phyloP scores from a whole-genome alignment of 1,284 basidiomycete genomes.

The Moesziomyces sp. region DNA sequence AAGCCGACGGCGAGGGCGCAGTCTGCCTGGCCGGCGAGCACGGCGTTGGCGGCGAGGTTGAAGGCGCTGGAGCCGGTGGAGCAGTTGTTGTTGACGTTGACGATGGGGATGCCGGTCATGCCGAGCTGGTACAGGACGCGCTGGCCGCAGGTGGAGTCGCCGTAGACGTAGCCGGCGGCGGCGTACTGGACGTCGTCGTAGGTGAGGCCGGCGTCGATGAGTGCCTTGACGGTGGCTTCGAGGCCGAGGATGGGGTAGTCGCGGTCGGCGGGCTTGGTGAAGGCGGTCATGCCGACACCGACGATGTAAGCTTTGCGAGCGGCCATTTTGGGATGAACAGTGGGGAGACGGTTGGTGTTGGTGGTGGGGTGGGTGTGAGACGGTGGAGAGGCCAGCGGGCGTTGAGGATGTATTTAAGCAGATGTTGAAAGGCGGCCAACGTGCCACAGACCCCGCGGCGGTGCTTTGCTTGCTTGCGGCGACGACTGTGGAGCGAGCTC shows the following conservation, averaged over 20 bases:
- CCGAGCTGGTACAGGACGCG: conserved; percentile 86
- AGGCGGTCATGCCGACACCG: conserved; percentile 82
- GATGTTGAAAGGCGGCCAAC: not conserved
- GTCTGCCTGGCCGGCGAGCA: conserved; percentile 77
- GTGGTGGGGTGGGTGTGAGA: not conserved
- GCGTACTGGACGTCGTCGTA: conserved; percentile 82
- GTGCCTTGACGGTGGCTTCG: conserved; percentile 84
- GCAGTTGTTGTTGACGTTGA: conserved; percentile 80
- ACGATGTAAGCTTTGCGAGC: conserved; percentile 70
- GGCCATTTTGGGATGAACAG: conserved; percentile 23
- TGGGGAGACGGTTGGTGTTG: not conserved
- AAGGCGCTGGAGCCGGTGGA: conserved; percentile 64
- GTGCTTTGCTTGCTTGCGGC: too few relatives aligned
- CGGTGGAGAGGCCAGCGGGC: not conserved
- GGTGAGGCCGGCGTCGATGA: conserved; percentile 85
- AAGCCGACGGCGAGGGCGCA: conserved; percentile 86
- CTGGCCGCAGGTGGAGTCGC: conserved; percentile 76
- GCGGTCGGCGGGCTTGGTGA: conserved; percentile 79
- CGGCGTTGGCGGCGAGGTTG: conserved; percentile 56
- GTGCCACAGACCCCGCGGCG: too few relatives aligned
- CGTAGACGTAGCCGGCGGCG: conserved; percentile 76
- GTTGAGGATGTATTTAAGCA: conserved; percentile 12
- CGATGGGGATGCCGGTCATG: conserved; percentile 83
- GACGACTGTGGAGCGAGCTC: conserved; percentile 9
- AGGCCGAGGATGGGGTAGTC: conserved; percentile 70